Evolutionary conservation across 1,284 basidiomycete genomes (phyloP).

Genomic region (Trichosporon sp.): DNA sequence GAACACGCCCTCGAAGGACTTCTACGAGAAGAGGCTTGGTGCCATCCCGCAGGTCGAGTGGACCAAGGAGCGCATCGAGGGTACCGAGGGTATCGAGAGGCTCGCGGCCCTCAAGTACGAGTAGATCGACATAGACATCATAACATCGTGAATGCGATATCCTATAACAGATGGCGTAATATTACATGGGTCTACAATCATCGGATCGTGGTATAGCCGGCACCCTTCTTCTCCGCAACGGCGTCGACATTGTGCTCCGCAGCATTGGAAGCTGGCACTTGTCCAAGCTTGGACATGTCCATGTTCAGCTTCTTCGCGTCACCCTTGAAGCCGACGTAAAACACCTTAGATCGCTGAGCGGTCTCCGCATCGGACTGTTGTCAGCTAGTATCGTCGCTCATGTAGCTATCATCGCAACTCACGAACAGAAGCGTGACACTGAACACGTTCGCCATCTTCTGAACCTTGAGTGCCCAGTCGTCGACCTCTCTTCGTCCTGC

Average conservation of each 20-base stretch:
- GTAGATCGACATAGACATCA: background rate
- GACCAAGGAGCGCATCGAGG: conserved; percentile 83
- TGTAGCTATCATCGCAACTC: conserved; percentile 14
- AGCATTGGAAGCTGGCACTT: conserved; percentile 38
- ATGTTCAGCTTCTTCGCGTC: conserved; percentile 39
- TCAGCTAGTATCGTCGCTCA: background rate
- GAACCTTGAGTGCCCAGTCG: conserved; percentile 48
- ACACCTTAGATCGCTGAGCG: conserved; percentile 25
- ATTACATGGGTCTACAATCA: background rate
- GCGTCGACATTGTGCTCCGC: conserved; percentile 44
- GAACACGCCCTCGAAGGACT: conserved; percentile 87
- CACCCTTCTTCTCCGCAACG: conserved; percentile 43
- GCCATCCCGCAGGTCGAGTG: conserved; percentile 72
- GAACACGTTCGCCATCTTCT: conserved; percentile 46
- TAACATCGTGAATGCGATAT: background rate
- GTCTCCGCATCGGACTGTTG: conserved; percentile 36
- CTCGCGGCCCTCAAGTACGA: conserved; percentile 32
- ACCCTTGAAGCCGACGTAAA: conserved; percentile 45
- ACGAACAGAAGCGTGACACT: conserved; percentile 45
- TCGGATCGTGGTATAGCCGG: conserved; percentile 30
- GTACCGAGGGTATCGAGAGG: conserved; percentile 49
- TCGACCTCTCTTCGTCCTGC: conserved; percentile 45
- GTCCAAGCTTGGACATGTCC: conserved; percentile 44
- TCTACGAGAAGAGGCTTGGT: conserved; percentile 73
- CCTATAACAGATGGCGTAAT: background rate